A percentile compares a stretch with the other conserved stretches of the same genome.
Evolutionary conservation across 202 grass and related monocot species (phyloP).

Genomic region (Hordeum pubiflorum): DNA sequence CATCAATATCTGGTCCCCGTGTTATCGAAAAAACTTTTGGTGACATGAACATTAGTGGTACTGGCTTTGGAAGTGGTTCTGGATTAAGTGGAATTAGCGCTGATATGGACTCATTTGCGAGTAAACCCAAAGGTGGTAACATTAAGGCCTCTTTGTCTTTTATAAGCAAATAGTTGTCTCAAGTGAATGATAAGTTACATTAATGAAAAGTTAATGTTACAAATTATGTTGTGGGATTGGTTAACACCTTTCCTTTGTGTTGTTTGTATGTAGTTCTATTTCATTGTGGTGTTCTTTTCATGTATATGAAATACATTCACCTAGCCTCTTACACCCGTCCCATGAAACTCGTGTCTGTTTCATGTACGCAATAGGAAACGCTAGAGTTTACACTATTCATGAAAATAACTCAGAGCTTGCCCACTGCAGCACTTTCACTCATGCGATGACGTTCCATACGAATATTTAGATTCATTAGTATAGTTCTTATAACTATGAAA

Average conservation of each 20-base stretch:
- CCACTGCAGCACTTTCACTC: neutral
- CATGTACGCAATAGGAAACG: neutral
- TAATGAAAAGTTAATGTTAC: neutral
- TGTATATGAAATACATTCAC: neutral
- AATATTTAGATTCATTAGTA: neutral
- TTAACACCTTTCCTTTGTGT: neutral
- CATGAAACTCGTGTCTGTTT: neutral
- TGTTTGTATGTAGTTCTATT: neutral
- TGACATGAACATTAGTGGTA: slow-evolving; percentile 61
- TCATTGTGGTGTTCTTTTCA: neutral
- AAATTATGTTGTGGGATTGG: neutral
- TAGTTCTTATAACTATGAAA: neutral
- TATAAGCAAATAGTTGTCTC: slow-evolving; percentile 1
- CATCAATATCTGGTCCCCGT: slow-evolving; percentile 66
- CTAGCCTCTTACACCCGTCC: neutral
- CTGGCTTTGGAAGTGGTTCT: slow-evolving; percentile 72
- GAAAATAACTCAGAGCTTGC: neutral
- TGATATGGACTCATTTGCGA: slow-evolving; percentile 54
- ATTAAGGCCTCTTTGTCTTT: neutral
- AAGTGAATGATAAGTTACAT: neutral
- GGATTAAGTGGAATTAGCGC: slow-evolving; percentile 47
- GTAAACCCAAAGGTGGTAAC: slow-evolving; percentile 60
- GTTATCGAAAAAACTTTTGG: slow-evolving; percentile 60
- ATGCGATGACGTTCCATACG: neutral
- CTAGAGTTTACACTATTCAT: neutral